phyloP scores from a whole-genome alignment of 495 filamentous ascomycete species.

The Pseudomonodictys pantanalensis region DNA sequence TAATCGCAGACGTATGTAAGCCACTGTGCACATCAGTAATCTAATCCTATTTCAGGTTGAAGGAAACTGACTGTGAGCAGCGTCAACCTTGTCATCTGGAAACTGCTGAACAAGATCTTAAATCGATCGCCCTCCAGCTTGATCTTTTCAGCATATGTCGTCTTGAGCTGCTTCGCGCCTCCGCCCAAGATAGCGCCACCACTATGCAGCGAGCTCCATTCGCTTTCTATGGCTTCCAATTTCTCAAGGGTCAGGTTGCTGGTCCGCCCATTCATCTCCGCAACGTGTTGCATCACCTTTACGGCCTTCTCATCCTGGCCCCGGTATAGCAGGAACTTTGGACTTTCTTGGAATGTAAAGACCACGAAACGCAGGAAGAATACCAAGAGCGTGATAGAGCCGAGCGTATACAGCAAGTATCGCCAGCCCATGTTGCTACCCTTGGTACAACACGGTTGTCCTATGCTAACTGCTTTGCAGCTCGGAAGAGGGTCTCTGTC shows the following conservation, averaged over 20 bases:
- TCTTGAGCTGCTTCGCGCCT: conserved; percentile 32
- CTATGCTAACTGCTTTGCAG: conserved; percentile 35
- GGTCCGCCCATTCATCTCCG: conserved; percentile 40
- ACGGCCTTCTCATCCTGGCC: conserved; percentile 47
- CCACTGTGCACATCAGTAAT: too few relatives aligned
- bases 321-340: conserved; percentile 47
- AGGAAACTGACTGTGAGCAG: too few relatives aligned
- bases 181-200: conserved; percentile 22
- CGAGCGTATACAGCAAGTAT: conserved; percentile 50
- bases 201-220: conserved; percentile 16
- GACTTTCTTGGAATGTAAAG: conserved; percentile 48
- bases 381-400: conserved; percentile 44
- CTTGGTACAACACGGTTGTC: conserved; percentile 42
- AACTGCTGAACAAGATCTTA: conserved; percentile 42
- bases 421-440: conserved; percentile 55
- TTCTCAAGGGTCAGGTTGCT: conserved; percentile 35
- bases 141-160: conserved; percentile 34
- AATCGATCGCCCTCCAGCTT: conserved; percentile 41
- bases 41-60: too few relatives aligned
- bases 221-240: conserved; percentile 41
- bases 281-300: conserved; percentile 43
- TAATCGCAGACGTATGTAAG: conserved; percentile 47
- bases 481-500: conserved; percentile 38
- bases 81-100: conserved; percentile 43
- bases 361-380: conserved; percentile 48